Evolutionary conservation across 257 asterid genomes (phyloP).

Genomic region (Prunella vulgaris): DNA sequence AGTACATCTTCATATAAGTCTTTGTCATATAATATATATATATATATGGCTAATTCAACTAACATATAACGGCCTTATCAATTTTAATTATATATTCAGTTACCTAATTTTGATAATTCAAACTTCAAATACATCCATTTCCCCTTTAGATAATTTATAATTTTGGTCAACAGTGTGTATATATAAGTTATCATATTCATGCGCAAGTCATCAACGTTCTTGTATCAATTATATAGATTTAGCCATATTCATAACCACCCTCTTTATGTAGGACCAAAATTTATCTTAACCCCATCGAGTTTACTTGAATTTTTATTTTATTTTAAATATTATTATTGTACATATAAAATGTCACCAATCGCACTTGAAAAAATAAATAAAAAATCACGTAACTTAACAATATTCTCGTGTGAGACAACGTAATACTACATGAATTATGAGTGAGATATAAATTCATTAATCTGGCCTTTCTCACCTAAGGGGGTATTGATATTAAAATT

Average conservation of each 20-base stretch:
- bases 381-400: no score
- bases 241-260: background rate
- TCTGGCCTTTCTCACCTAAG: background rate
- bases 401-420: background rate
- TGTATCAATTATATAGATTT: background rate
- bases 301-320: no score
- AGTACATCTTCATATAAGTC: no score
- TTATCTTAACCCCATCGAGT: no score
- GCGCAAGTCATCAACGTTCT: background rate
- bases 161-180: background rate
- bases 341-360: no score
- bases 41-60: background rate
- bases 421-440: no score
- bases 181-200: background rate
- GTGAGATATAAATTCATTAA: no score
- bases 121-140: background rate
- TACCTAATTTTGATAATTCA: background rate
- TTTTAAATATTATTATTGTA: no score
- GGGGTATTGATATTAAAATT: no score
- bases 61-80: background rate
- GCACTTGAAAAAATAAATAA: no score
- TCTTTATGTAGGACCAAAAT: background rate
- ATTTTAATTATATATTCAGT: background rate
- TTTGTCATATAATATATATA: no score
- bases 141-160: background rate